These are phyloP conservation scores for Achaetomiella virescens DNA, from an alignment of 495 filamentous ascomycete genomes.

Conservation along the genomic window DNA sequence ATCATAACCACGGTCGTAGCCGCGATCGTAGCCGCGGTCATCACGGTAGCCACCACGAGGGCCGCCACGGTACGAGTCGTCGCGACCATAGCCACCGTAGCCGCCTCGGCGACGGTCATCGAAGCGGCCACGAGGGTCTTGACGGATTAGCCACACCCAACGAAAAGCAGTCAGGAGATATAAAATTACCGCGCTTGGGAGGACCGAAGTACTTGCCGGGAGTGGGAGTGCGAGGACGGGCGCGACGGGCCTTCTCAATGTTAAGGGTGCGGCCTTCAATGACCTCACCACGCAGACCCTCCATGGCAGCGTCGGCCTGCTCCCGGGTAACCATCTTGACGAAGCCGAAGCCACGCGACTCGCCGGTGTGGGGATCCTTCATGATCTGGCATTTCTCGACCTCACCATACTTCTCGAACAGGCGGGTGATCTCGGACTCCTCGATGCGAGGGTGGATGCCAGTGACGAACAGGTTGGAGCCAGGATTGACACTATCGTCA, in stretches of 20 bases:
- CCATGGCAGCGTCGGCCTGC: slow-evolving; percentile 92
- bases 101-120: slow-evolving; percentile 28
- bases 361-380: slow-evolving; percentile 95
- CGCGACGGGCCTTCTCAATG: slow-evolving; percentile 97
- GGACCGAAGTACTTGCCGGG: slow-evolving; percentile 99
- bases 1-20: slow-evolving; percentile 40
- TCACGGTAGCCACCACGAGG: slow-evolving; percentile 39
- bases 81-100: slow-evolving; percentile 33
- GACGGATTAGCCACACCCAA: not conserved
- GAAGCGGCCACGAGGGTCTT: slow-evolving; percentile 28
- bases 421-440: slow-evolving; percentile 82
- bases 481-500: slow-evolving; percentile 78
- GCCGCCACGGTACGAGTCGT: slow-evolving; percentile 41
- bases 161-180: slow-evolving; percentile 1
- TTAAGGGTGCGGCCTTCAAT: slow-evolving; percentile 94
- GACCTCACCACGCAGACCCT: slow-evolving; percentile 88
- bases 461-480: slow-evolving; percentile 98
- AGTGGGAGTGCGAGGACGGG: slow-evolving; percentile 89
- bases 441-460: slow-evolving; percentile 93
- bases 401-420: slow-evolving; percentile 97
- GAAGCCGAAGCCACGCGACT: slow-evolving; percentile 98
- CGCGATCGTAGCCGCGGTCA: slow-evolving; percentile 45
- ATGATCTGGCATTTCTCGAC: slow-evolving; percentile 99
- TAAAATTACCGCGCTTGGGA: slow-evolving; percentile 82
- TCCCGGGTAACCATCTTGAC: slow-evolving; percentile 96